phyloP scores from a whole-genome alignment of 2,329 filamentous ascomycete genomes.

The Xylaria sp. region DNA sequence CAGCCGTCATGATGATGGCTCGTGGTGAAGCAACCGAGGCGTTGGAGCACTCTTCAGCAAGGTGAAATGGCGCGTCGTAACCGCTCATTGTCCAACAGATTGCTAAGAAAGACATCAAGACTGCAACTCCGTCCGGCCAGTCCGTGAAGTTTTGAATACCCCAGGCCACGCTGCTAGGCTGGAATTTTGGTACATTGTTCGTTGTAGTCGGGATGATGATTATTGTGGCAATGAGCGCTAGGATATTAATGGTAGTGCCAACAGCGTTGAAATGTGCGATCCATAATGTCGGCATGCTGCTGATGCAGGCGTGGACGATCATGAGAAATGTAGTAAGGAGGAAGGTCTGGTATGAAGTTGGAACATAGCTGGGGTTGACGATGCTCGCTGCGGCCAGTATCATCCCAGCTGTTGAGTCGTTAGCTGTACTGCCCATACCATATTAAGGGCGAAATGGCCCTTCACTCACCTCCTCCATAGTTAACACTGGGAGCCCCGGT shows the following conservation, averaged over 20 bases:
- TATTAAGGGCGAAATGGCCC: neutral
- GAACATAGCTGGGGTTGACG: slow-evolving; percentile 70
- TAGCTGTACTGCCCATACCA: neutral
- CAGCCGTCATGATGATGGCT: slow-evolving; percentile 76
- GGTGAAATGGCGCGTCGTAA: slow-evolving; percentile 64
- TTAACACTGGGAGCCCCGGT: slow-evolving; percentile 49
- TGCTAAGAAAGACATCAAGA: slow-evolving; percentile 73
- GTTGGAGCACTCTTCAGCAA: slow-evolving; percentile 80
- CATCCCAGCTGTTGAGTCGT: slow-evolving; percentile 65
- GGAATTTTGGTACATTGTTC: slow-evolving; percentile 62
- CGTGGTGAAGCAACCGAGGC: slow-evolving; percentile 75
- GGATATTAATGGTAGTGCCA: slow-evolving; percentile 76
- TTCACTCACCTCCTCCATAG: slow-evolving; percentile 47
- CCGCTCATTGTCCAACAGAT: slow-evolving; percentile 52
- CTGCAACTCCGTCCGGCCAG: slow-evolving; percentile 72
- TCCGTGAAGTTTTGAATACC: slow-evolving; percentile 73
- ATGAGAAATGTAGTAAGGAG: slow-evolving; percentile 74
- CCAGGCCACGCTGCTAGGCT: slow-evolving; percentile 65
- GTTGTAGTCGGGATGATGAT: slow-evolving; percentile 72
- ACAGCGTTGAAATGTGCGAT: slow-evolving; percentile 76
- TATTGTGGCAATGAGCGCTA: slow-evolving; percentile 72
- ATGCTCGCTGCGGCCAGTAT: slow-evolving; percentile 77
- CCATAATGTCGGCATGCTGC: slow-evolving; percentile 76
- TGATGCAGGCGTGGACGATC: slow-evolving; percentile 73
- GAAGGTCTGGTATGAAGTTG: slow-evolving; percentile 73